phyloP scores from a whole-genome alignment of 139 green algal species.

The Haematococcus sp. region DNA sequence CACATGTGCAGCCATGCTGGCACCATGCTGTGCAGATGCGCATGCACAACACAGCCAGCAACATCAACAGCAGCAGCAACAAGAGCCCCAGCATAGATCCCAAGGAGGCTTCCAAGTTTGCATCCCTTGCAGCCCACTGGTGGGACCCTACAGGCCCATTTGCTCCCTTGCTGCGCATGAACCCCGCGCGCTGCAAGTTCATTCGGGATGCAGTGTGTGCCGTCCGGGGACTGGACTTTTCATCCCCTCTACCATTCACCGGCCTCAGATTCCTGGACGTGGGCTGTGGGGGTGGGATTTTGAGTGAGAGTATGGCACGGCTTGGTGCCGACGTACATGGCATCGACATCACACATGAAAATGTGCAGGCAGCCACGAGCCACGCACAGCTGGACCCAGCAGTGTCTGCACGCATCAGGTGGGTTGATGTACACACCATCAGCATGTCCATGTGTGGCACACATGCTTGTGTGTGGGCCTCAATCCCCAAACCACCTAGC shows the following conservation, averaged over 20 bases:
- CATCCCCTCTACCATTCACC: constrained; percentile 21
- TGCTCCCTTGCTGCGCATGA: constrained; percentile 82
- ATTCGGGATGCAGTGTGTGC: constrained; percentile 58
- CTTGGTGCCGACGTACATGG: constrained; percentile 67
- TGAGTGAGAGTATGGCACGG: constrained; percentile 75
- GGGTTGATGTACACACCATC: too few species aligned
- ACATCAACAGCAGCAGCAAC: too few species aligned
- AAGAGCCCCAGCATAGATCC: constrained; percentile 43
- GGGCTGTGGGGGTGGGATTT: constrained; percentile 85
- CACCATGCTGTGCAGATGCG: too few species aligned
- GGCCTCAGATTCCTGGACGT: constrained; percentile 77
- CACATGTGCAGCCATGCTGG: too few species aligned
- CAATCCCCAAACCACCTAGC: too few species aligned
- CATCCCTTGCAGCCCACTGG: constrained; percentile 69
- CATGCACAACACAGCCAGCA: too few species aligned
- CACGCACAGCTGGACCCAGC: constrained; percentile 49
- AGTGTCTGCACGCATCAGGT: constrained; percentile 37
- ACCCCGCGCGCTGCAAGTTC: constrained; percentile 76
- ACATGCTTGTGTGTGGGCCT: too few species aligned
- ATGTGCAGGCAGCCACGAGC: constrained; percentile 44
- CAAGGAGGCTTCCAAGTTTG: constrained; percentile 82
- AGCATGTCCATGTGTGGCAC: too few species aligned
- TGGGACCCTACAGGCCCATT: constrained; percentile 78
- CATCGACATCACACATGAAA: constrained; percentile 60
- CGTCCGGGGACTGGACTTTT: constrained; percentile 10